Evolutionary conservation across 2,329 filamentous ascomycete species (phyloP), one percentile per base, ranked within the genome.

Genomic region (Emmonsiellopsis sp.): DNA sequence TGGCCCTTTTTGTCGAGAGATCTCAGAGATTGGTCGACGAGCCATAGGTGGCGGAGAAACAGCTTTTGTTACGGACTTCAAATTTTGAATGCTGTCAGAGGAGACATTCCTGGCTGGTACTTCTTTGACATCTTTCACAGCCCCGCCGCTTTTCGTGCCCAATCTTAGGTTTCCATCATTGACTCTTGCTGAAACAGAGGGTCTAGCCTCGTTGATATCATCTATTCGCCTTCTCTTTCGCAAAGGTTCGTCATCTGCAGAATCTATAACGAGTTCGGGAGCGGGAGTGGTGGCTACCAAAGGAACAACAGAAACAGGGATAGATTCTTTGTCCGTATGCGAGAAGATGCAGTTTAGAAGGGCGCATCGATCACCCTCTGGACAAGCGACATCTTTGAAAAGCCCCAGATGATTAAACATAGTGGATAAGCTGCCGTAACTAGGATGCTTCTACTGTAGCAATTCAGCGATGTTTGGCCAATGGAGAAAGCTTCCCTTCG

Each of bases 261-360:
- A n/a, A 41, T 11, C 49, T 26, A 32, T 26, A 47, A 31, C 15
- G 15, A n/a, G 26, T 5, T 41, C 15, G 10, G 44, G 15, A 9
- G 30, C 9, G n/a, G 50, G 26, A 31, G 41, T 51, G 26, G 45
- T 41, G 34, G 35, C 31, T 9, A 31, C 15, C 37, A 49, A 9
- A 37, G 55, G 16, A 7, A 51, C 40, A 20, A 47, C 41, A 26
- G 41, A 35, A 35, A 32, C 26, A 40, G 62, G 58, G 38, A 55
- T 43, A 54, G n/a, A 34, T 61, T 59, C 44, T 61, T 62, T 46
- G 58, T 57, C 16, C 54, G 43, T 41, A 65, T 85, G 82, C 10
- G 69, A 72, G 66, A 84, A 85, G 16, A 84, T 76, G 68, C 82
- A 85, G 57, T 76, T 75, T 11, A 77, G 69, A 10, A 84, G 67